phyloP scores from a whole-genome alignment of 768 basidiomycete genomes.

The Clitopilus hobsonii region DNA sequence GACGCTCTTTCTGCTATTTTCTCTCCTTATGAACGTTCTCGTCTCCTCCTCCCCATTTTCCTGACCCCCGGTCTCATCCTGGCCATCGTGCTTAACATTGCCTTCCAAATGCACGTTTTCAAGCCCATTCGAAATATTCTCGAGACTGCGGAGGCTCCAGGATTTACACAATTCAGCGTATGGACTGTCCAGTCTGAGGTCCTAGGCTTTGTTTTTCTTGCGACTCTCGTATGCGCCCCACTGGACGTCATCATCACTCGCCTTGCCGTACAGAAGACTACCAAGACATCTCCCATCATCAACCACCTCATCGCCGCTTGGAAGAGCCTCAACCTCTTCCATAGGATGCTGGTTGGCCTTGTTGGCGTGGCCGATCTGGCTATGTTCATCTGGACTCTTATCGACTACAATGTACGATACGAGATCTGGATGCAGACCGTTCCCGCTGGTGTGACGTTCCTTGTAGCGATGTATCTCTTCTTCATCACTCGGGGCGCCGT shows the following conservation, averaged over 20 bases:
- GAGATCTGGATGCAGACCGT: not conserved
- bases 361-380: not conserved
- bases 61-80: not conserved
- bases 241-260: constrained; percentile 21
- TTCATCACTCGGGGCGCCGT: not conserved
- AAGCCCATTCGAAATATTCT: not conserved
- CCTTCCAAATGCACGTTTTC: not conserved
- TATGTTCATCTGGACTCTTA: not conserved
- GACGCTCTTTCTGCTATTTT: not conserved
- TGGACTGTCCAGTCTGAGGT: no score
- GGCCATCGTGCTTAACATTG: not conserved
- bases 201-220: constrained; percentile 8
- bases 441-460: not conserved
- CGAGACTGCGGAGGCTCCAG: not conserved
- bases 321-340: not conserved
- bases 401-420: not conserved
- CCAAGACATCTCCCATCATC: not conserved
- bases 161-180: no score
- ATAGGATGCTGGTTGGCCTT: not conserved
- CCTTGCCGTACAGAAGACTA: constrained; percentile 15
- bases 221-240: constrained; percentile 15
- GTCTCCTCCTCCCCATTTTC: not conserved
- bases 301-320: not conserved
- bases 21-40: not conserved
- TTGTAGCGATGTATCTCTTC: not conserved